Conservation (phyloP, 768 basidiomycete genomes). For the Candolleomyces eurysporus region DNA sequence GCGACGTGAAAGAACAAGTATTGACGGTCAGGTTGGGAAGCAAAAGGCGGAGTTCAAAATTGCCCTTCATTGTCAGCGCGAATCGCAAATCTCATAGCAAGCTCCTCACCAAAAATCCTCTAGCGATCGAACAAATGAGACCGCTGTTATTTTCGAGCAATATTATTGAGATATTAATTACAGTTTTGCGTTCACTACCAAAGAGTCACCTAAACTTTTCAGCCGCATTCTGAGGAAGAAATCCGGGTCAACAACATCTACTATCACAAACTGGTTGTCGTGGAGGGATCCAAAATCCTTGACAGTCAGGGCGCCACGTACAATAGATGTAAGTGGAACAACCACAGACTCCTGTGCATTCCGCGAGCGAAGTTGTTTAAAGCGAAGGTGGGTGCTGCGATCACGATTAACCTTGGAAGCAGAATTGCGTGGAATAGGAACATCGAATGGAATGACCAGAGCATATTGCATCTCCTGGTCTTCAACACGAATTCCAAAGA, state of each 20-base stretch:
- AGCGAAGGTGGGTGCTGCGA: neutral
- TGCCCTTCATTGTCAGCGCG: too few species aligned
- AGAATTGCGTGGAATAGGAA: neutral
- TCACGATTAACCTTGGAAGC: neutral
- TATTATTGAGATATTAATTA: neutral
- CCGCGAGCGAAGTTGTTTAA: neutral
- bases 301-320: neutral
- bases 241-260: neutral
- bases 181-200: neutral
- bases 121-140: too few species aligned
- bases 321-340: neutral
- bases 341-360: neutral
- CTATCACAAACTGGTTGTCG: neutral
- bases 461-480: neutral
- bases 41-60: too few species aligned
- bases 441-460: neutral
- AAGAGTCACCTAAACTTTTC: neutral
- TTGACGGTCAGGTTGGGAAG: too few species aligned
- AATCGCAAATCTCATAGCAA: too few species aligned
- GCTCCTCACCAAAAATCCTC: too few species aligned
- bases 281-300: neutral
- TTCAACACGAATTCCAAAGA: neutral
- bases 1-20: too few species aligned
- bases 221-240: neutral
- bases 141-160: neutral